phyloP scores from a whole-genome alignment of 352 stramenopile species.

The Pythium sukuiense region DNA sequence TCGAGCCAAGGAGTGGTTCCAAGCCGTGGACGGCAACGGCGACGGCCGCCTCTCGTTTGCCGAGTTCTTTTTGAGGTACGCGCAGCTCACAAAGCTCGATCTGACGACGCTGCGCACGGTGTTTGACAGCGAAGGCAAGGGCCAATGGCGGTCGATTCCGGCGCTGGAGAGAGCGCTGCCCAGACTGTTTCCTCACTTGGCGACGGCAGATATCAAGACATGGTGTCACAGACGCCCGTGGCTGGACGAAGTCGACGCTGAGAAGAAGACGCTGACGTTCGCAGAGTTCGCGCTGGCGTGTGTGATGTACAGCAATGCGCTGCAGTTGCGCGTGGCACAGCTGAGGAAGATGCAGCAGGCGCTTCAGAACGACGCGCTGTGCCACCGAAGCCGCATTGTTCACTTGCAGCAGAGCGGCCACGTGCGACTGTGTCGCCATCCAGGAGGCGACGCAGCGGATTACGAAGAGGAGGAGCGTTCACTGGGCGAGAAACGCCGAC shows the following conservation, averaged over 20 bases:
- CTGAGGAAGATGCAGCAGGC: constrained; percentile 15
- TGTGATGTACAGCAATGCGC: constrained; percentile 45
- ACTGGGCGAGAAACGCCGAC: constrained; percentile 7
- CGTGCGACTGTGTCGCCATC: constrained; percentile 54
- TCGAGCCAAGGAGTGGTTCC: constrained; percentile 43
- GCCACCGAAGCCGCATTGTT: constrained; percentile 62
- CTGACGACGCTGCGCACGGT: constrained; percentile 35
- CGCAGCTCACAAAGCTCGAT: constrained; percentile 41
- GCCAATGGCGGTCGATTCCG: neutral
- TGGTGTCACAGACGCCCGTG: constrained; percentile 22
- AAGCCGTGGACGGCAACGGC: constrained; percentile 31
- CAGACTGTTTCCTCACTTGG: constrained; percentile 20
- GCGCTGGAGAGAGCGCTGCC: constrained; percentile 1
- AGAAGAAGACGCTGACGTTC: constrained; percentile 33
- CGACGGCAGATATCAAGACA: constrained; percentile 5
- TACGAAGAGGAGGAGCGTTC: neutral
- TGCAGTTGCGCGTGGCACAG: constrained; percentile 31
- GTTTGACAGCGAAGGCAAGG: constrained; percentile 31
- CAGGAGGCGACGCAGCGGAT: neutral
- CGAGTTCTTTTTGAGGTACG: constrained; percentile 67
- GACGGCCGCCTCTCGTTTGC: constrained; percentile 47
- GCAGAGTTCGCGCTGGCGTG: constrained; percentile 64
- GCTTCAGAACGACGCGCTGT: constrained; percentile 46
- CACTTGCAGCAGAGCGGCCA: constrained; percentile 72
- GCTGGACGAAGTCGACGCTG: neutral